Evolutionary conservation across 169 alveolate species (phyloP).

Genomic region (Pseudocohnilembus persalinus): DNA sequence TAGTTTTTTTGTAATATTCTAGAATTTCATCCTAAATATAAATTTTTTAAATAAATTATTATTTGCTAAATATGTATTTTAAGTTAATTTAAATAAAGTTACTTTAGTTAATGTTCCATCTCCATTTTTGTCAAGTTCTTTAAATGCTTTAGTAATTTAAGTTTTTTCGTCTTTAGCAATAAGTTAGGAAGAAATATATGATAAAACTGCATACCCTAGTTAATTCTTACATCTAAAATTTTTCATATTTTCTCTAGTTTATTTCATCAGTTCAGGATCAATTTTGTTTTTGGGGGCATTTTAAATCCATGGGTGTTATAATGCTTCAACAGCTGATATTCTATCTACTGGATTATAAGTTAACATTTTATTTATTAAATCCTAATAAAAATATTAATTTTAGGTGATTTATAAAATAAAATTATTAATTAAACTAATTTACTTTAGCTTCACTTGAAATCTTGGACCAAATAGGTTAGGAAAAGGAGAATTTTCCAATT

Average conservation of each 20-base stretch:
- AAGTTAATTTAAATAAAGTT: too few relatives aligned
- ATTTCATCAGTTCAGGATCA: not conserved
- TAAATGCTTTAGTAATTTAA: not conserved
- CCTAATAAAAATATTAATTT: not conserved
- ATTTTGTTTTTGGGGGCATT: not conserved
- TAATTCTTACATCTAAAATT: not conserved
- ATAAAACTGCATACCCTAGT: not conserved
- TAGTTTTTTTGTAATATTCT: not conserved
- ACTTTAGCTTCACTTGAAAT: not conserved
- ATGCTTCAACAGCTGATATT: not conserved
- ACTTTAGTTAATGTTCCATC: slow-evolving; percentile 28
- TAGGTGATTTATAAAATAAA: too few relatives aligned
- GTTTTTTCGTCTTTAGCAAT: not conserved
- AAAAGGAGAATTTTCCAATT: not conserved
- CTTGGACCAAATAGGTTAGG: not conserved
- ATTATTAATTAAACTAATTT: too few relatives aligned
- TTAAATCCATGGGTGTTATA: not conserved
- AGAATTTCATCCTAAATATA: not conserved
- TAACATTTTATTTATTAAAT: not conserved
- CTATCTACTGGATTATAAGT: not conserved
- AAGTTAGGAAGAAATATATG: not conserved
- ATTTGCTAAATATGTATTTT: too few relatives aligned
- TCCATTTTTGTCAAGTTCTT: slow-evolving; percentile 34
- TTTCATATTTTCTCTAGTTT: not conserved
- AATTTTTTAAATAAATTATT: too few relatives aligned